A percentile compares a stretch with the other conserved stretches of the same genome.
phyloP scores from a whole-genome alignment of 2,329 filamentous ascomycete genomes.

The Fusarium austroafricanum region DNA sequence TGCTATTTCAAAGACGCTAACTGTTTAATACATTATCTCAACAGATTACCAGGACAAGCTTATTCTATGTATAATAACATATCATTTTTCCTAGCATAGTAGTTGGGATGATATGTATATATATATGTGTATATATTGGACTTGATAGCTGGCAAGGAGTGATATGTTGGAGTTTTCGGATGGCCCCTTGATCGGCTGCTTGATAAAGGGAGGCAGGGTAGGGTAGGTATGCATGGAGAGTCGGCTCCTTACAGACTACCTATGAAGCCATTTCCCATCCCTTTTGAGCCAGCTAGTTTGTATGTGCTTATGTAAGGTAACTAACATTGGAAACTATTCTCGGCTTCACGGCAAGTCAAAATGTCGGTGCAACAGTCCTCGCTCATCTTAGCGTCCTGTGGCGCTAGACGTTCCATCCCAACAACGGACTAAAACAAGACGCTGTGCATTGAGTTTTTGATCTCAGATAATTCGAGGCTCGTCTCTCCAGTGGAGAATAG shows the following conservation, averaged over 20 bases:
- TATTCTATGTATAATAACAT: not conserved
- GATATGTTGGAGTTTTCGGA: not conserved
- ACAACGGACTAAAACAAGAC: not conserved
- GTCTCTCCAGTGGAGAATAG: not conserved
- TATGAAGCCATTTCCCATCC: not conserved
- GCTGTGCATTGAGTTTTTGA: not conserved
- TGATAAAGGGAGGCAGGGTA: not conserved
- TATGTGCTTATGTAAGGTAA: no score
- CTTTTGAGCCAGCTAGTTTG: not conserved
- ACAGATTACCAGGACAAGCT: not conserved
- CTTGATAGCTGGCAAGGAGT: not conserved
- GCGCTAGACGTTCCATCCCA: not conserved
- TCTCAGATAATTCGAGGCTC: not conserved
- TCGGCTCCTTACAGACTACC: not conserved
- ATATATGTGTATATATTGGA: not conserved
- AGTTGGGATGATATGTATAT: not conserved
- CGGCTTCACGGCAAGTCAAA: slow-evolving; percentile 25
- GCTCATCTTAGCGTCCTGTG: slow-evolving; percentile 11
- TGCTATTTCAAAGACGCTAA: slow-evolving; percentile 46
- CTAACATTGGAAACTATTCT: not conserved
- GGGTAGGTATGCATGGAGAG: no score
- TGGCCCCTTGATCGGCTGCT: not conserved
- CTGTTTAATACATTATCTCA: not conserved
- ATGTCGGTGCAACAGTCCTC: not conserved
- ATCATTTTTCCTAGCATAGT: not conserved